These are phyloP conservation scores for Flueggea neowawraea DNA, from an alignment of 441 rosid genomes.

Conservation along the genomic window DNA sequence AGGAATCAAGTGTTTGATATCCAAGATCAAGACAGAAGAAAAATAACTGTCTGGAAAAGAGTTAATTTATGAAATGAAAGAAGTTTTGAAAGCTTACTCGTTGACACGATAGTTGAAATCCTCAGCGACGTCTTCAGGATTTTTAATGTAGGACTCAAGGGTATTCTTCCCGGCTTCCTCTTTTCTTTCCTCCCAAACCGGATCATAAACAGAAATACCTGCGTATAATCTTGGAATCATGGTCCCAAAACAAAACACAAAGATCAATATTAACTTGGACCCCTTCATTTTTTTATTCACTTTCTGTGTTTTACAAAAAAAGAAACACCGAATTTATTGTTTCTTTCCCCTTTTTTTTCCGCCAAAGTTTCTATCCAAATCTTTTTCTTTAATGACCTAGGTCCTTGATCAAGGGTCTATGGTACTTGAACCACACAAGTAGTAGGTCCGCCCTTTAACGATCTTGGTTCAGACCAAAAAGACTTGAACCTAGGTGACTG, in stretches of 20 bases:
- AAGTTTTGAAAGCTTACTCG: constrained; percentile 15
- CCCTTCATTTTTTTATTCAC: constrained; percentile 8
- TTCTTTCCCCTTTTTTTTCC: no score
- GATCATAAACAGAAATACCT: constrained; percentile 8
- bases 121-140: constrained; percentile 36
- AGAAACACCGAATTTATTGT: no score
- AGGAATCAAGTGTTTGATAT: no score
- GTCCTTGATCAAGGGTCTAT: no score
- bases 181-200: constrained; percentile 29
- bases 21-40: neutral
- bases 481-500: no score
- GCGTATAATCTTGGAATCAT: constrained; percentile 14
- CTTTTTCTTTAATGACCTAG: no score
- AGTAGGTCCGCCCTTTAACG: no score
- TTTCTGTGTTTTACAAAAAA: no score
- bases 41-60: neutral
- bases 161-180: constrained; percentile 19
- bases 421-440: no score
- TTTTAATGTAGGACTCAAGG: constrained; percentile 27
- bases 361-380: no score
- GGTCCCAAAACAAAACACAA: constrained; percentile 10
- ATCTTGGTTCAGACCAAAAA: no score
- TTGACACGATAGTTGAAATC: constrained; percentile 26
- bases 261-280: constrained; percentile 6
- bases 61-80: neutral